phyloP scores from a whole-genome alignment of 2,329 filamentous ascomycete genomes.

The Aureobasidium sp. region DNA sequence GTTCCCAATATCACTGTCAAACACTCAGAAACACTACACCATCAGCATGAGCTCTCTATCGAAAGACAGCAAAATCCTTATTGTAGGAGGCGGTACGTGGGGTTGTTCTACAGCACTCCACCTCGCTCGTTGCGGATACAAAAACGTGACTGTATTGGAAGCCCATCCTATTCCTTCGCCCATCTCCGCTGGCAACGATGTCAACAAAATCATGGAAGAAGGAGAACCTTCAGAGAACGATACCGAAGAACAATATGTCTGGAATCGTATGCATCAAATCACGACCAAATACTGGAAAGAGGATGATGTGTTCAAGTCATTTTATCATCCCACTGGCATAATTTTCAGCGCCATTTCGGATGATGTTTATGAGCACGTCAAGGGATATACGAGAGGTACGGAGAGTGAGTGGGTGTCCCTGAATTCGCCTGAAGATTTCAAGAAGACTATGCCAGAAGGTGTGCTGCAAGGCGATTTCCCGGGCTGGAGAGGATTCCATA shows the following conservation, averaged over 20 bases:
- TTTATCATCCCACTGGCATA: slow-evolving; percentile 40
- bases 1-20: background rate
- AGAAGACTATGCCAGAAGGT: slow-evolving; percentile 43
- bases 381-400: slow-evolving; percentile 27
- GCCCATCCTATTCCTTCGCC: slow-evolving; percentile 37
- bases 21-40: background rate
- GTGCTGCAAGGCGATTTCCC: slow-evolving; percentile 43
- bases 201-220: slow-evolving; percentile 43
- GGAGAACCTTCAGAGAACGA: slow-evolving; percentile 19
- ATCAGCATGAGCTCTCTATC: slow-evolving; percentile 2
- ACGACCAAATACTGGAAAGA: slow-evolving; percentile 35
- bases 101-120: slow-evolving; percentile 45
- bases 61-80: slow-evolving; percentile 27
- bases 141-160: slow-evolving; percentile 41
- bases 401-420: slow-evolving; percentile 25
- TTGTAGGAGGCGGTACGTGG: slow-evolving; percentile 44
- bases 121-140: slow-evolving; percentile 41
- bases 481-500: slow-evolving; percentile 43
- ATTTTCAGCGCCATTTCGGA: slow-evolving; percentile 38
- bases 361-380: slow-evolving; percentile 28
- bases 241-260: slow-evolving; percentile 28
- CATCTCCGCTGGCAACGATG: slow-evolving; percentile 43
- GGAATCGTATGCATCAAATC: slow-evolving; percentile 25
- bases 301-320: slow-evolving; percentile 35
- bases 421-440: slow-evolving; percentile 38